These are phyloP conservation scores for Ajuga chamaepitys DNA, from an alignment of 257 asterid genomes.

Conservation along the genomic window DNA sequence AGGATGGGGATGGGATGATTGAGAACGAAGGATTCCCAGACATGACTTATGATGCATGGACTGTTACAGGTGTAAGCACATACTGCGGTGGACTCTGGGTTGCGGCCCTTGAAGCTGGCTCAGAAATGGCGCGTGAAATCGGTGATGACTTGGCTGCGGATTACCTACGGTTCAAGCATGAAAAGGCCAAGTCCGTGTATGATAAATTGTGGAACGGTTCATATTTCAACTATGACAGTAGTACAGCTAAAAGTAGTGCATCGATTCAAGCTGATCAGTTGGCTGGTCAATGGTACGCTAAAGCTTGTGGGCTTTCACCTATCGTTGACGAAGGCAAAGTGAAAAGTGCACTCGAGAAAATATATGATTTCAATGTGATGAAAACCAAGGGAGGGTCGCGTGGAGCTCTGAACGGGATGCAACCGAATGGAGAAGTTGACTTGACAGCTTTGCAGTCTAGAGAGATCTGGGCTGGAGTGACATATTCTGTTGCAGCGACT, in stretches of 20 bases:
- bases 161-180: conserved; percentile 52
- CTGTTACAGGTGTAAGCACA: conserved; percentile 57
- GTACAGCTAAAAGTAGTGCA: conserved; percentile 34
- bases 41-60: conserved; percentile 79
- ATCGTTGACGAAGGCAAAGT: conserved; percentile 56
- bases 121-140: conserved; percentile 66
- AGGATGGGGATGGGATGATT: conserved; percentile 79
- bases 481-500: conserved; percentile 67
- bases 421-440: conserved; percentile 59
- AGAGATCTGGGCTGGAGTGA: conserved; percentile 76
- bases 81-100: conserved; percentile 83
- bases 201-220: conserved; percentile 70
- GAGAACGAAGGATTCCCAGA: conserved; percentile 80
- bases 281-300: conserved; percentile 87
- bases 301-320: conserved; percentile 65
- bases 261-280: conserved; percentile 83
- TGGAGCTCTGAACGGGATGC: conserved; percentile 79
- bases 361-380: conserved; percentile 54
- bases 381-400: conserved; percentile 46
- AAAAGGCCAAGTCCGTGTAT: conserved; percentile 53
- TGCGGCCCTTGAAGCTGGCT: conserved; percentile 71
- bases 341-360: conserved; percentile 40
- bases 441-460: conserved; percentile 54
- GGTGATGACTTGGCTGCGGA: conserved; percentile 59
- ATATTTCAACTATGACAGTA: conserved; percentile 56